Evolutionary conservation across 768 basidiomycete species (phyloP), one percentile per base, ranked within the genome.

Genomic region (Mycena metata): DNA sequence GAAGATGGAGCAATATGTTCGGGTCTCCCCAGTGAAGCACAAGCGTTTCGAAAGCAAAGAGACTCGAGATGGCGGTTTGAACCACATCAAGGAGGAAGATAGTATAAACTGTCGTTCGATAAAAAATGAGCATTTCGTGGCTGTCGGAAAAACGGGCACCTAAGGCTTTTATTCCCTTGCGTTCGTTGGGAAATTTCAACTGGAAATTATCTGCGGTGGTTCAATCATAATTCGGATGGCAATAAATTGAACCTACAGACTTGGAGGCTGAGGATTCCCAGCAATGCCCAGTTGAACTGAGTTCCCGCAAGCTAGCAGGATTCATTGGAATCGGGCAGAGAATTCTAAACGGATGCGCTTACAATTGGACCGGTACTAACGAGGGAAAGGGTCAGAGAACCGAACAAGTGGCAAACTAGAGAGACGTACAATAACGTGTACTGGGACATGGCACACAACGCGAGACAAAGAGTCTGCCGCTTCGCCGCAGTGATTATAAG

Each of bases 11-110:
- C 16, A 76, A 72, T 2, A 56, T 54, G 10, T 16, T 30, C 17
- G 72, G 66, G 54, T 73, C 63, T 3, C 71, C 71, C 74, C 74
- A 76, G 41, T 63, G 39, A 24, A 52, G 23, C 19, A 73, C 70
- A 15, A 74, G 67, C 15, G 67, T 60, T 5, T 33, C 57, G 70
- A 71, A 76, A 0, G 76, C 69, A 57, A 65, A 70, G 30, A 73
- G 68, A 1, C 73, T 72, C 2, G 69, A 57, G n/a, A 74, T 55
- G 0, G 62, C 72, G 5, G 76, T 75, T 50, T 76, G 72, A 12
- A 67, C 57, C 16, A 69, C 33, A 24, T 76, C 73, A 21, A 76
- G 73, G 4, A 64, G 17, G 30, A 74, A 69, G 21, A 71, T 21
- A 35, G 57, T 55, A 41, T 64, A 71, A 2, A 71, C 66, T 67